These are phyloP conservation scores for Teratosphaeria destructans DNA, from an alignment of 2,329 filamentous ascomycete genomes.

Conservation along the genomic window DNA sequence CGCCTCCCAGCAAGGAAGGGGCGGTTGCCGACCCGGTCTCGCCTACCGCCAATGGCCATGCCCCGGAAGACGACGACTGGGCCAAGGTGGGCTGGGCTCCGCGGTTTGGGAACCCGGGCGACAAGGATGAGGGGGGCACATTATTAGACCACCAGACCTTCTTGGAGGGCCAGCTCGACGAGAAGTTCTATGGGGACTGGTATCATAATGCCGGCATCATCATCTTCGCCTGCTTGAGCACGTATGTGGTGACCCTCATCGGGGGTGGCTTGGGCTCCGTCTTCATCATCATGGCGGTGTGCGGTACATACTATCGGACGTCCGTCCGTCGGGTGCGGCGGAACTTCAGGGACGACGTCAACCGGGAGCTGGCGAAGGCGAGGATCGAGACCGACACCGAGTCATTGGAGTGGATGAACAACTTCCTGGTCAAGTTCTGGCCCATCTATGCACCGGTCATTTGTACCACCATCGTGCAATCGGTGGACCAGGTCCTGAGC, in stretches of 20 bases:
- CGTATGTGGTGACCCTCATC: conserved; percentile 80
- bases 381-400: conserved; percentile 83
- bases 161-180: conserved; percentile 72
- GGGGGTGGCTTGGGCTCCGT: conserved; percentile 91
- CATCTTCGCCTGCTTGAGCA: conserved; percentile 78
- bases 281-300: conserved; percentile 82
- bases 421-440: conserved; percentile 97
- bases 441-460: conserved; percentile 95
- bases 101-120: conserved; percentile 61
- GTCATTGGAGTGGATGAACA: conserved; percentile 98
- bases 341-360: conserved; percentile 92
- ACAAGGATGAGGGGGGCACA: conserved; percentile 46
- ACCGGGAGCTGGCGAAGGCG: conserved; percentile 76
- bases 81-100: conserved; percentile 75
- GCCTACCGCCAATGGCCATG: conserved; percentile 40
- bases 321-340: conserved; percentile 86
- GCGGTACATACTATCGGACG: conserved; percentile 92
- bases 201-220: conserved; percentile 96
- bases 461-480: conserved; percentile 81
- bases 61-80: conserved; percentile 44
- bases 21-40: conserved; percentile 46
- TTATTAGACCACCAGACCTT: conserved; percentile 81
- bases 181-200: conserved; percentile 94
- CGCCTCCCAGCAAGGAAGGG: conserved; percentile 60
- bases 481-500: conserved; percentile 91